Conservation (phyloP, 768 basidiomycete species). For the Podaxis pistillaris region DNA sequence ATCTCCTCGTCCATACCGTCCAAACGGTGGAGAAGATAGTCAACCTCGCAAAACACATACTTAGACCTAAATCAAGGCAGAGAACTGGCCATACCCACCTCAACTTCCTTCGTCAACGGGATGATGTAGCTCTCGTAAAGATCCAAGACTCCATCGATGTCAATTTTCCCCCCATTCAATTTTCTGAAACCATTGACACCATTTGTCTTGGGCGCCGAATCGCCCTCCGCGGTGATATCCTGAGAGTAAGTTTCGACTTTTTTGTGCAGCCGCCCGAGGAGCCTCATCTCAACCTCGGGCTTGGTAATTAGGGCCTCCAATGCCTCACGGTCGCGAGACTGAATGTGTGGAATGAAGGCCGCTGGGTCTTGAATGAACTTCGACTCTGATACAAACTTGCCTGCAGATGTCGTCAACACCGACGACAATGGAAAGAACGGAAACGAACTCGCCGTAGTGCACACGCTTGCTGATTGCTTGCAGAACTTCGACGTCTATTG, state of each 20-base stretch:
- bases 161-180: constrained; percentile 66
- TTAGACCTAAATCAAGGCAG: neutral
- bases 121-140: constrained; percentile 96
- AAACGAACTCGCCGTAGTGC: constrained; percentile 79
- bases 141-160: constrained; percentile 89
- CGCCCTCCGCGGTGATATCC: constrained; percentile 73
- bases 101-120: constrained; percentile 95
- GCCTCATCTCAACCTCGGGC: constrained; percentile 87
- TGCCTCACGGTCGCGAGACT: constrained; percentile 68
- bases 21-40: constrained; percentile 89
- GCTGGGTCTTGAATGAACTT: constrained; percentile 89
- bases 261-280: constrained; percentile 81
- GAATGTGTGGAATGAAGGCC: constrained; percentile 91
- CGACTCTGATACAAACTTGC: constrained; percentile 98
- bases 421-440: neutral
- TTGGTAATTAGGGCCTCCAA: constrained; percentile 93
- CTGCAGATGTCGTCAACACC: constrained; percentile 39
- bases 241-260: constrained; percentile 82
- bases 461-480: constrained; percentile 98
- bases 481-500: constrained; percentile 93
- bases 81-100: constrained; percentile 54
- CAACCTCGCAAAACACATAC: constrained; percentile 56
- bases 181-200: constrained; percentile 36
- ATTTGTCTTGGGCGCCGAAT: constrained; percentile 18
- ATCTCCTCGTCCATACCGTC: constrained; percentile 83